Conservation (phyloP, 2,329 filamentous ascomycete species). For the Didymosphaeria variabile region DNA sequence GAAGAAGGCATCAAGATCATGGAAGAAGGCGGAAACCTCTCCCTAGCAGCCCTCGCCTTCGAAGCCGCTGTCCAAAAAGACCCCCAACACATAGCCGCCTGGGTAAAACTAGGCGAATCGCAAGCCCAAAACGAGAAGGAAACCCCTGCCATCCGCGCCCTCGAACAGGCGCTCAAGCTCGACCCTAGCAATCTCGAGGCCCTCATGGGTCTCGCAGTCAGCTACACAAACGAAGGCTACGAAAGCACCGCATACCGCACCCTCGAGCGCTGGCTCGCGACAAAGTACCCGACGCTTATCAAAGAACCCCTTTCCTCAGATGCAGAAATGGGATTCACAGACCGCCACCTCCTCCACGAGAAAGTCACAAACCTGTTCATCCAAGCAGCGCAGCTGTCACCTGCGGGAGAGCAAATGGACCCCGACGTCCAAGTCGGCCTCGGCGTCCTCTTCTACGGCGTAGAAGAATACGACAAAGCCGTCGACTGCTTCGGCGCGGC, state of each 20-base stretch:
- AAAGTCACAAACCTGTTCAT: constrained; percentile 93
- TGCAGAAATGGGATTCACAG: constrained; percentile 91
- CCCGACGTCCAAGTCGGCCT: constrained; percentile 97
- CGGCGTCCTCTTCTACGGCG: constrained; percentile 96
- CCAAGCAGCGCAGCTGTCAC: constrained; percentile 87
- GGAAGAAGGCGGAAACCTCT: constrained; percentile 91
- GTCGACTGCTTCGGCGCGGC: constrained; percentile 98
- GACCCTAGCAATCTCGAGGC: constrained; percentile 88
- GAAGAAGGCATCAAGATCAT: constrained; percentile 94
- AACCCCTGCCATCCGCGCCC: constrained; percentile 89
- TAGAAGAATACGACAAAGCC: constrained; percentile 97
- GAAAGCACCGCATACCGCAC: constrained; percentile 96
- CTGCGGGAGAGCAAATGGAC: constrained; percentile 94
- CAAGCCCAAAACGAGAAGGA: constrained; percentile 99
- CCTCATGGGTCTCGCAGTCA: constrained; percentile 94
- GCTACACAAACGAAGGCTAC: constrained; percentile 98
- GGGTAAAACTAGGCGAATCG: constrained; percentile 89
- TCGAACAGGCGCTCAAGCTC: constrained; percentile 88
- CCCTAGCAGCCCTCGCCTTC: constrained; percentile 90
- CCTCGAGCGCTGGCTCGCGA: constrained; percentile 94
- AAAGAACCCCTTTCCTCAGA: constrained; percentile 76
- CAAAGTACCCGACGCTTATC: constrained; percentile 87
- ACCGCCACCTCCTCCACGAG: constrained; percentile 87
- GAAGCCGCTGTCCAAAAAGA: constrained; percentile 95
- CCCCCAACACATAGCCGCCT: constrained; percentile 86